Conservation (phyloP, 805 yeast genomes). For the Pichia cabralensis region DNA sequence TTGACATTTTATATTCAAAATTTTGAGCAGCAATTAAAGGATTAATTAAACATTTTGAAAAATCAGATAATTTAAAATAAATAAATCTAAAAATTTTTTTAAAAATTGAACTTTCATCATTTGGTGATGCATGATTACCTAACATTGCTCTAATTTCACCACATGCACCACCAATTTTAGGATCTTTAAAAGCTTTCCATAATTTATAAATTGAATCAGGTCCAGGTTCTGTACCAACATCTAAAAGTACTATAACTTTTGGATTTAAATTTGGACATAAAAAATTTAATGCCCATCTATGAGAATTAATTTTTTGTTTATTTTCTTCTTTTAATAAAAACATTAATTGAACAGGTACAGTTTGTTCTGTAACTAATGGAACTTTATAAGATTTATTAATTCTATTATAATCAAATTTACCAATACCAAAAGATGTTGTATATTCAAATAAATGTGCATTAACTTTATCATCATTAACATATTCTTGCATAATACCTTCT, state of each 20-base stretch:
- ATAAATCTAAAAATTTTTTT: slow-evolving; percentile 21
- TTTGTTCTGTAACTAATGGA: slow-evolving; percentile 50
- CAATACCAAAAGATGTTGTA: slow-evolving; percentile 79
- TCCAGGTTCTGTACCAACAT: slow-evolving; percentile 91
- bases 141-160: slow-evolving; percentile 84
- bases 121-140: slow-evolving; percentile 22
- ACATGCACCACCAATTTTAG: slow-evolving; percentile 92
- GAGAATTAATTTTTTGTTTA: slow-evolving; percentile 85
- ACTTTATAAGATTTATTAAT: slow-evolving; percentile 41
- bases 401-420: slow-evolving; percentile 30
- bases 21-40: slow-evolving; percentile 94
- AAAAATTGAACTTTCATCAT: slow-evolving; percentile 21
- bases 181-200: slow-evolving; percentile 76
- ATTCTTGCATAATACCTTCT: slow-evolving; percentile 88
- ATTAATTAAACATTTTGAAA: slow-evolving; percentile 43
- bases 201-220: slow-evolving; percentile 78
- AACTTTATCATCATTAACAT: slow-evolving; percentile 72
- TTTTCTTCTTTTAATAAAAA: slow-evolving; percentile 86
- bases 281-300: slow-evolving; percentile 93
- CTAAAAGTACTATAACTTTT: slow-evolving; percentile 70
- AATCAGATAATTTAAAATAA: slow-evolving; percentile 38
- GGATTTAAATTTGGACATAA: slow-evolving; percentile 78
- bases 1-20: slow-evolving; percentile 92
- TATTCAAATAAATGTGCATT: slow-evolving; percentile 88
- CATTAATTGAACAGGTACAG: slow-evolving; percentile 75